phyloP scores from a whole-genome alignment of 1,139 yeast genomes.

The Candida sp. region DNA sequence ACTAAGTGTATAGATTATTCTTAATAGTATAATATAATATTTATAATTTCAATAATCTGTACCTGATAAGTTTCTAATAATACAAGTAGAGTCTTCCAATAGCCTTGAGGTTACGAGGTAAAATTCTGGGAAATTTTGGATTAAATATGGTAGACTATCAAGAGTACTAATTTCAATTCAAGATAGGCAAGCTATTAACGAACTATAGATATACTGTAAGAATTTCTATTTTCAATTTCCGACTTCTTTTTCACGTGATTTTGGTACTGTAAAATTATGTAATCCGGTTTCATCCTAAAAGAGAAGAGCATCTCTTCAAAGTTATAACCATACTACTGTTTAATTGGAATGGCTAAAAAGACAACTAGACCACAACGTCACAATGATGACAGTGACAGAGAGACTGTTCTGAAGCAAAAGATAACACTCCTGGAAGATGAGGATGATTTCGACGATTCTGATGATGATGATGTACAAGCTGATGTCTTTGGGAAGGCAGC shows the following conservation, averaged over 20 bases:
- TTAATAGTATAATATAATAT: too few species aligned
- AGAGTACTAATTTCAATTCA: too few species aligned
- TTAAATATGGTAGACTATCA: too few species aligned
- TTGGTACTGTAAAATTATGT: background rate
- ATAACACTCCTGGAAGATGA: slow-evolving; percentile 2
- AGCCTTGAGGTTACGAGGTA: background rate
- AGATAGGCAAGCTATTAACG: too few species aligned
- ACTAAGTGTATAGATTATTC: background rate
- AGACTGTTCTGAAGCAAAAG: background rate
- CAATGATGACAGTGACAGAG: background rate
- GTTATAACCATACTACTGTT: too few species aligned
- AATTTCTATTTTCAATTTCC: too few species aligned
- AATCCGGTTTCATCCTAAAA: background rate
- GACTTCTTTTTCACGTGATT: background rate
- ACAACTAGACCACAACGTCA: background rate
- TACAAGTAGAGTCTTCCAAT: too few species aligned
- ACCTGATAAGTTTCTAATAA: background rate
- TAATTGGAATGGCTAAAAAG: background rate
- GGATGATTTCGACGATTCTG: slow-evolving; percentile 6
- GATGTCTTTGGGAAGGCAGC: background rate
- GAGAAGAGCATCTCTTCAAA: background rate
- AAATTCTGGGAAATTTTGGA: too few species aligned
- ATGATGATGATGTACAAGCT: background rate
- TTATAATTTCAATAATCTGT: background rate
- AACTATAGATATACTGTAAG: too few species aligned